Base-by-base conservation (phyloP, 306 rosid genomes). In the Pyrus betulifolia region DNA sequence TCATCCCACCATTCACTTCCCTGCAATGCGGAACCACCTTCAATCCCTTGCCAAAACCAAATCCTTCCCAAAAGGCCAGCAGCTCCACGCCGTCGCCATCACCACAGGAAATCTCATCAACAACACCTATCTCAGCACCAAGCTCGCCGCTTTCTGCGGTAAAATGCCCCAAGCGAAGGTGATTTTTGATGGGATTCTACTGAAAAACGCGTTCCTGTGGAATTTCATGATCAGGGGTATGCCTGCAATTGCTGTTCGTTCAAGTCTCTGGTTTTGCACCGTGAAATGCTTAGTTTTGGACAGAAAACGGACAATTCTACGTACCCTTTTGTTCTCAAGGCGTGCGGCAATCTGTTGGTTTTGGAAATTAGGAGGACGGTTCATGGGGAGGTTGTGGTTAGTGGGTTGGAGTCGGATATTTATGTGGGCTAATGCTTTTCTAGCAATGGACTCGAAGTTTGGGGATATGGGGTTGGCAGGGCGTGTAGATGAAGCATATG, bases 281-380 rank as follows among this genome's bases (percentile, higher is more conserved):
- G 86, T 60, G 64, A 82, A 72, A 88, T 90, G 88, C 25, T 76
- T 38, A 35, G 70, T 57, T 75, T 65, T 31, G 88, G 90, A 33
- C 80, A 33, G 25, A 85, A 76, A 76, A 79, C 81, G 5, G 87
- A 91, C 67, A 74, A 91, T 44, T 91, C 81, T 66, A 87, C 91
- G n/a, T 88, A 83, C 74, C 91, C 91, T 28, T 88, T 76, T 86
- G 88, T 88, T 62, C 84, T 88, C 11, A 85, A 88, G 80, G 91
- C 87, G 7, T 88, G 93, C 22, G 91, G 91, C 46, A 88, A 86
- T 76, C 75, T 83, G 80, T 54, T 85, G 66, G 52, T 81, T 66
- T 23, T 21, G 58, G 85, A 68, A 67, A 82, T 80, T n/a, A 90
- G 91, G 33, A 85, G 65, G 74, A 76, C 46, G 66, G 80, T 90